A percentile compares a stretch with the other conserved stretches of the same genome.
These are phyloP conservation scores for Bruguiera hainesii DNA, from an alignment of 441 rosid genomes.

Conservation along the genomic window DNA sequence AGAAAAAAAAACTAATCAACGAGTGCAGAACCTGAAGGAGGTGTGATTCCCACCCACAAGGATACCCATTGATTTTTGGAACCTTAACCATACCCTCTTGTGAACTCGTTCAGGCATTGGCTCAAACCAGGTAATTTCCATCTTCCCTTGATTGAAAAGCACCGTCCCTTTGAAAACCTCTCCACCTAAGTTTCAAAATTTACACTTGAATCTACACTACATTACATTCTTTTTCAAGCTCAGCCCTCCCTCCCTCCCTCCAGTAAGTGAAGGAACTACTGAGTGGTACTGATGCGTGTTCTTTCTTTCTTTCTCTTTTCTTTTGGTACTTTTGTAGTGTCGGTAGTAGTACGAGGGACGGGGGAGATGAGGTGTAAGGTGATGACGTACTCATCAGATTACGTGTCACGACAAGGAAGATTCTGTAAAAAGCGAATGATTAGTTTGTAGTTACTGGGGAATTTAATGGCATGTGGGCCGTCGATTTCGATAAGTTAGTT, in stretches of 20 bases:
- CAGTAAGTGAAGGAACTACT: no score
- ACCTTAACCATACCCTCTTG: conserved; percentile 55
- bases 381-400: background rate
- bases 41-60: conserved; percentile 94
- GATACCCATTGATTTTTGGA: conserved; percentile 66
- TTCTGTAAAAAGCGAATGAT: background rate
- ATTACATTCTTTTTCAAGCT: conserved; percentile 5
- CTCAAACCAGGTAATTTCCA: conserved; percentile 35
- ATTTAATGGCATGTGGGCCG: background rate
- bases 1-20: conserved; percentile 28
- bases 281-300: no score
- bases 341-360: no score
- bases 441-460: background rate
- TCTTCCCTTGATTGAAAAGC: conserved; percentile 15
- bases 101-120: conserved; percentile 42
- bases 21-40: conserved; percentile 83
- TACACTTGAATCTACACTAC: background rate
- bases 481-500: background rate
- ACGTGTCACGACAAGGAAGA: conserved; percentile 15
- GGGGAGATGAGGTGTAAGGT: no score
- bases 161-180: conserved; percentile 17
- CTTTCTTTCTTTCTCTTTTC: no score
- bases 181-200: conserved; percentile 18
- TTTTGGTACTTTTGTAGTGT: no score
- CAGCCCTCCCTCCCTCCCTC: background rate